phyloP scores from a whole-genome alignment of 2,329 filamentous ascomycete genomes.

The Sordariomycetes sp. region DNA sequence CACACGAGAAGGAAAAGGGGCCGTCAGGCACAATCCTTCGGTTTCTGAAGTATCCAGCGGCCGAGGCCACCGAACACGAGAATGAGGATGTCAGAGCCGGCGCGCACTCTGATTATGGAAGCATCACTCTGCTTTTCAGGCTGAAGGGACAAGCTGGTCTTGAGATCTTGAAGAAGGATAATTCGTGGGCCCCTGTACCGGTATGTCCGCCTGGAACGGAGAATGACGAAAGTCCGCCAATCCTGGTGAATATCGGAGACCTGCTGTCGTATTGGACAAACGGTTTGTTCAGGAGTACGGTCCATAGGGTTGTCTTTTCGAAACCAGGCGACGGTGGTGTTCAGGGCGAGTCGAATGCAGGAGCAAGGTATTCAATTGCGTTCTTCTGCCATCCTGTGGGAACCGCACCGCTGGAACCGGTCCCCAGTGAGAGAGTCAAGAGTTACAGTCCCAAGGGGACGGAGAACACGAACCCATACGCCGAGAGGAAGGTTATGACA shows the following conservation, averaged over 20 bases:
- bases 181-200: conserved; percentile 53
- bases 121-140: conserved; percentile 72
- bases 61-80: conserved; percentile 30
- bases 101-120: conserved; percentile 83
- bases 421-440: conserved; percentile 50
- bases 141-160: conserved; percentile 76
- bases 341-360: conserved; percentile 35
- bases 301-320: conserved; percentile 78
- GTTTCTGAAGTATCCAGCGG: conserved; percentile 63
- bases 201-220: conserved; percentile 55
- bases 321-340: conserved; percentile 13
- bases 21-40: conserved; percentile 54
- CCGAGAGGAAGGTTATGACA: conserved; percentile 47
- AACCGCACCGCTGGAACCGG: conserved; percentile 39
- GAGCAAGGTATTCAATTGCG: conserved; percentile 55
- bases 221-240: conserved; percentile 54
- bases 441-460: conserved; percentile 24
- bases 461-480: conserved; percentile 33
- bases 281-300: conserved; percentile 75
- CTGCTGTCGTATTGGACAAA: conserved; percentile 81
- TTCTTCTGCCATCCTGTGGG: conserved; percentile 60
- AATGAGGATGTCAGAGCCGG: conserved; percentile 69
- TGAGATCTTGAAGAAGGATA: conserved; percentile 60
- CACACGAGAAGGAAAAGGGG: conserved; percentile 34
- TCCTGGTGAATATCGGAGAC: conserved; percentile 69